phyloP scores from a whole-genome alignment of 202 grass and related monocot species.

The Setaria italica region DNA sequence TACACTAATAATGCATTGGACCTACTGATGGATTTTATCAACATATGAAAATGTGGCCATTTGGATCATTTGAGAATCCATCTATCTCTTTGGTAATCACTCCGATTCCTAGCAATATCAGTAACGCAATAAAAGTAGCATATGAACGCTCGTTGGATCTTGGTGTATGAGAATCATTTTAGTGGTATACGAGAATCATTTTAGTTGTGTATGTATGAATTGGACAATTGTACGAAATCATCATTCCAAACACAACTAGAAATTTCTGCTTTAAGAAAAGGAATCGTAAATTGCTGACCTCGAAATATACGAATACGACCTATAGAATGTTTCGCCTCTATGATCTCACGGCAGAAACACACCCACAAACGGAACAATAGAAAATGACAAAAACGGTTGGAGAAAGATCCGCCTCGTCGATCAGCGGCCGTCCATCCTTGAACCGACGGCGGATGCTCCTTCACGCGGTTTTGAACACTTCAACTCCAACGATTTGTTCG shows the following conservation, averaged over 20 bases:
- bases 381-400: conserved; percentile 24
- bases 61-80: too few relatives aligned
- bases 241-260: neutral
- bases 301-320: neutral
- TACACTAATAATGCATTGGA: too few relatives aligned
- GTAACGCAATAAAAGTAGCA: too few relatives aligned
- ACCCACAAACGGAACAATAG: neutral
- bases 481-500: conserved; percentile 37
- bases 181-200: neutral
- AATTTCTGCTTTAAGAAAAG: neutral
- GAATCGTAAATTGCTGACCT: neutral
- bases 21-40: too few relatives aligned
- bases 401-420: neutral
- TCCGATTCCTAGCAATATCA: too few relatives aligned
- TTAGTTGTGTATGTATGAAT: too few relatives aligned
- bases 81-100: too few relatives aligned
- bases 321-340: neutral
- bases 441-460: conserved; percentile 24
- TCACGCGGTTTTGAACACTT: conserved; percentile 58
- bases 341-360: neutral
- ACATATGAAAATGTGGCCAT: too few relatives aligned
- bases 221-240: neutral
- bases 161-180: neutral
- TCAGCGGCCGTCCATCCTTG: neutral
- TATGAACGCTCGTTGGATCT: neutral